These are phyloP conservation scores for Piedraia hortae DNA, from an alignment of 2,329 filamentous ascomycete genomes.

Conservation along the genomic window DNA sequence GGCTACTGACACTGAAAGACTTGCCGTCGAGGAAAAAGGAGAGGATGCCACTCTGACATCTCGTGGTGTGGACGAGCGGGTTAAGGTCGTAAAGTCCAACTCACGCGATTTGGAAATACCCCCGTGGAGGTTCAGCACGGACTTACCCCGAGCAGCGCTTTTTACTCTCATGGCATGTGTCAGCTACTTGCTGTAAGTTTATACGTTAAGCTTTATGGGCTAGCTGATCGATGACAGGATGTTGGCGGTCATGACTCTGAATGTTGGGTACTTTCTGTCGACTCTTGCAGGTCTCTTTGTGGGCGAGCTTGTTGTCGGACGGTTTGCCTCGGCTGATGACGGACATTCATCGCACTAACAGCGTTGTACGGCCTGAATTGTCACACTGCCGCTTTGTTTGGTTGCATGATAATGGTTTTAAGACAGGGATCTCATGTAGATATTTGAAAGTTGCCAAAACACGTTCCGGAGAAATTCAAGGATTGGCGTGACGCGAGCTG, in stretches of 20 bases:
- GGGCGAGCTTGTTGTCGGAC: slow-evolving; percentile 58
- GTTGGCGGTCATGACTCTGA: slow-evolving; percentile 77
- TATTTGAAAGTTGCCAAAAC: no score
- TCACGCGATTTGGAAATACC: slow-evolving; percentile 20
- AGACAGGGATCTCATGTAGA: no score
- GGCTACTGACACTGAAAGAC: slow-evolving; percentile 23
- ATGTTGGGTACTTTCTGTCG: slow-evolving; percentile 60
- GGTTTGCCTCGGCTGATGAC: slow-evolving; percentile 29
- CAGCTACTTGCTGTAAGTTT: slow-evolving; percentile 59
- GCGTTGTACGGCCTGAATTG: no score
- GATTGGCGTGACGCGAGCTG: no score
- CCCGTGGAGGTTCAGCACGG: slow-evolving; percentile 61
- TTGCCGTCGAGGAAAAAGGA: slow-evolving; percentile 17
- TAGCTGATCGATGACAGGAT: slow-evolving; percentile 29
- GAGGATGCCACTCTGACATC: slow-evolving; percentile 40
- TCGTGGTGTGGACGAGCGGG: slow-evolving; percentile 57
- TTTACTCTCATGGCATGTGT: slow-evolving; percentile 48
- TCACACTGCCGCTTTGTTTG: no score
- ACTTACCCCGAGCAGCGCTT: slow-evolving; percentile 42
- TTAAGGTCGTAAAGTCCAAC: slow-evolving; percentile 38
- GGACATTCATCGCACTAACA: no score
- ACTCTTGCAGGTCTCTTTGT: slow-evolving; percentile 55
- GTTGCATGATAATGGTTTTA: no score
- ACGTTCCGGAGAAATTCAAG: no score
- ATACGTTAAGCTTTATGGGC: slow-evolving; percentile 1